Conservation (phyloP, 1,139 yeast genomes). For the Lizanozyma gosingica region DNA sequence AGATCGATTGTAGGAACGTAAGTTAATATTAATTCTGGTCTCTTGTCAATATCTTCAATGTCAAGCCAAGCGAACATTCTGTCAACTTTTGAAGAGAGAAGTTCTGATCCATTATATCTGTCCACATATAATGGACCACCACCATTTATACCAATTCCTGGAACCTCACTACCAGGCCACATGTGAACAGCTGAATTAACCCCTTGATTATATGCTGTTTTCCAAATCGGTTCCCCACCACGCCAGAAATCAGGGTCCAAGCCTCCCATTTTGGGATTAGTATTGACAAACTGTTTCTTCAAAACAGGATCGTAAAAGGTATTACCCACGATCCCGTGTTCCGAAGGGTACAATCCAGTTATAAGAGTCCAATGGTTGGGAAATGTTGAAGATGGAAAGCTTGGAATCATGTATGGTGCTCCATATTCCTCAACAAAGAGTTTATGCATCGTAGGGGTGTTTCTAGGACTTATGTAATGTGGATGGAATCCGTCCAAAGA, state of each 20-base stretch:
- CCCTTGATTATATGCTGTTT: conserved; percentile 59
- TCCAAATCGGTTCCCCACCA: conserved; percentile 88
- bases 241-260: conserved; percentile 62
- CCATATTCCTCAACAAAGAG: conserved; percentile 49
- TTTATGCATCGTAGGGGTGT: conserved; percentile 65
- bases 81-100: conserved; percentile 45
- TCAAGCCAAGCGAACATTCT: conserved; percentile 65
- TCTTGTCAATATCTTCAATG: conserved; percentile 25
- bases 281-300: conserved; percentile 53
- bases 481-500: conserved; percentile 92
- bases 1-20: conserved; percentile 79
- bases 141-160: conserved; percentile 29
- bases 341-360: conserved; percentile 76
- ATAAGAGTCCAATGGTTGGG: conserved; percentile 90
- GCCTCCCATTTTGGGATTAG: conserved; percentile 48
- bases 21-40: conserved; percentile 75
- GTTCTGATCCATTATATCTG: conserved; percentile 55
- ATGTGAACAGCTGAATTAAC: conserved; percentile 75
- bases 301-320: conserved; percentile 60
- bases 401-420: conserved; percentile 78
- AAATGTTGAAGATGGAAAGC: conserved; percentile 83
- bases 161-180: conserved; percentile 94
- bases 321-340: conserved; percentile 85
- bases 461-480: conserved; percentile 58
- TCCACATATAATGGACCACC: conserved; percentile 50